Evolutionary conservation across 2,329 filamentous ascomycete species (phyloP).

Genomic region (Exophiala xenobiotica): DNA sequence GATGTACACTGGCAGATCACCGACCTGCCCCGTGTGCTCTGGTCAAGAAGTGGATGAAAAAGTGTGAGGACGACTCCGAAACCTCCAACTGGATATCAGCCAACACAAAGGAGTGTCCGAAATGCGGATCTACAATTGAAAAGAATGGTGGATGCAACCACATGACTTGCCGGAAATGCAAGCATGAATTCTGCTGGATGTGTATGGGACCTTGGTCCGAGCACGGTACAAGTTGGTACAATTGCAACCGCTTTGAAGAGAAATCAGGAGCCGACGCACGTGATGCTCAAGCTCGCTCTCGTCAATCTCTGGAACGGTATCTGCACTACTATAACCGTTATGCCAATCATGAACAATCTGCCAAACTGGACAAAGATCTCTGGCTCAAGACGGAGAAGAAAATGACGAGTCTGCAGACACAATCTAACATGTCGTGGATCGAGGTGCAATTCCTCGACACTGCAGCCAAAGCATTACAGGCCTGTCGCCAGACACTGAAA

Average conservation of each 20-base stretch:
- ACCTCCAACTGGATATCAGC: slow-evolving; percentile 99
- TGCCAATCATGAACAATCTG: slow-evolving; percentile 97
- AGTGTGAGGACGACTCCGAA: slow-evolving; percentile 96
- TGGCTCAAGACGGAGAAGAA: slow-evolving; percentile 97
- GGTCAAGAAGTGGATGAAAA: slow-evolving; percentile 95
- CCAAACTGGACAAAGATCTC: slow-evolving; percentile 93
- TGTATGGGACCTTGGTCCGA: slow-evolving; percentile 99
- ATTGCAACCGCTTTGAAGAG: slow-evolving; percentile 96
- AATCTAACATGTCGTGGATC: slow-evolving; percentile 97
- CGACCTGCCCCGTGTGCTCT: slow-evolving; percentile 88
- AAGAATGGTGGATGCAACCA: slow-evolving; percentile 99
- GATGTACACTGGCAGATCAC: slow-evolving; percentile 84
- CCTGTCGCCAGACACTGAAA: slow-evolving; percentile 96
- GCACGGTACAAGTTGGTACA: slow-evolving; percentile 99
- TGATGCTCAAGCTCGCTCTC: slow-evolving; percentile 85
- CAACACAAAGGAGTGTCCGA: slow-evolving; percentile 97
- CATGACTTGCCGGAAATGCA: slow-evolving; percentile 96
- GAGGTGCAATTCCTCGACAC: slow-evolving; percentile 96
- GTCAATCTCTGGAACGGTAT: slow-evolving; percentile 91
- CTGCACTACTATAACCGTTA: slow-evolving; percentile 99
- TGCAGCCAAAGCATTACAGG: slow-evolving; percentile 89
- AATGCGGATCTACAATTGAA: slow-evolving; percentile 94
- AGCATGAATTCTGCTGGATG: slow-evolving; percentile 99
- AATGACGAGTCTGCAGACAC: slow-evolving; percentile 92
- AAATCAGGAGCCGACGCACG: slow-evolving; percentile 89